These are phyloP conservation scores for Taiozyma sp. DNA, from an alignment of 1,139 yeast genomes.

Conservation along the genomic window DNA sequence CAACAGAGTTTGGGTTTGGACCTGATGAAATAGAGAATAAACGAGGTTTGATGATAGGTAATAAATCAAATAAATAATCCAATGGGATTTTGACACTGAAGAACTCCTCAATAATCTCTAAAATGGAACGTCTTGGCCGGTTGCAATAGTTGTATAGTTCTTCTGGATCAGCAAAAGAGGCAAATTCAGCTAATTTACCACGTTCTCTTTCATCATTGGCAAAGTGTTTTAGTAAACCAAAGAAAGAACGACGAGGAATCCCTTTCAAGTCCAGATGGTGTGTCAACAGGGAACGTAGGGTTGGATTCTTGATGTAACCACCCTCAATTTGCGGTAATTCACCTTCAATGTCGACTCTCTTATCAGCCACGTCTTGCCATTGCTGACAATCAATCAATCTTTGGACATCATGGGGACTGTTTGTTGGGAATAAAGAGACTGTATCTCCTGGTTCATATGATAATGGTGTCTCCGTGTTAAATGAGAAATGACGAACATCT, in stretches of 20 bases:
- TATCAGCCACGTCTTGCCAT: slow-evolving; percentile 70
- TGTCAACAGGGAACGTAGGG: slow-evolving; percentile 67
- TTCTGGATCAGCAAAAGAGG: slow-evolving; percentile 65
- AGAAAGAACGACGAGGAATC: slow-evolving; percentile 82
- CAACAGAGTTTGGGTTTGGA: slow-evolving; percentile 34
- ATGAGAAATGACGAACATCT: slow-evolving; percentile 69
- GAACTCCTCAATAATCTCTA: slow-evolving; percentile 83
- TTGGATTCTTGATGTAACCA: slow-evolving; percentile 53
- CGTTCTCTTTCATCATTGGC: slow-evolving; percentile 64
- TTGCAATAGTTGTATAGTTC: slow-evolving; percentile 87
- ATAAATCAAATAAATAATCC: slow-evolving; percentile 65
- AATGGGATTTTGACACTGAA: slow-evolving; percentile 69
- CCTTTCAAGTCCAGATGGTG: slow-evolving; percentile 80
- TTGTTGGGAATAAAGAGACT: slow-evolving; percentile 69
- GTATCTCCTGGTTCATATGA: slow-evolving; percentile 77
- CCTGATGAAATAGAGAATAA: slow-evolving; percentile 76
- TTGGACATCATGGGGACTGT: slow-evolving; percentile 61
- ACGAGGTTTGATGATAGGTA: slow-evolving; percentile 79
- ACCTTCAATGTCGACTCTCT: slow-evolving; percentile 28
- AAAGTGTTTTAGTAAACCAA: slow-evolving; percentile 66
- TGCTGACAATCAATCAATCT: slow-evolving; percentile 63
- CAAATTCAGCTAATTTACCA: slow-evolving; percentile 73
- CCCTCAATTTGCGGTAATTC: slow-evolving; percentile 42
- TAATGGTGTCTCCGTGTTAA: slow-evolving; percentile 30
- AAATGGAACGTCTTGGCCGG: slow-evolving; percentile 81